Evolutionary conservation across 1,284 basidiomycete species (phyloP), one percentile per base, ranked within the genome.

Genomic region (Ganoderma meredithae): DNA sequence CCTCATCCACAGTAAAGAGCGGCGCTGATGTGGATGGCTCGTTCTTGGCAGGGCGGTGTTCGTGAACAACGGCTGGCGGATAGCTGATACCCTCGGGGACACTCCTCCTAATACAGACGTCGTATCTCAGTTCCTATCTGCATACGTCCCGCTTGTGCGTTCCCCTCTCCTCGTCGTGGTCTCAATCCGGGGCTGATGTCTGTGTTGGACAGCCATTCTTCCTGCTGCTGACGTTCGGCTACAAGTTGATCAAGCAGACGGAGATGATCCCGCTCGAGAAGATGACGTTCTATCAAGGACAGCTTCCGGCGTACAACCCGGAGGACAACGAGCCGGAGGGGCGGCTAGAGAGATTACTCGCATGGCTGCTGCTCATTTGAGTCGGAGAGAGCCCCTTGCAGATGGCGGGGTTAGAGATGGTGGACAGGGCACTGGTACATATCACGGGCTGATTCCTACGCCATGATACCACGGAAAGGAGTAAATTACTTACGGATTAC

Each of bases 221-320:
- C 63, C 13, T 77, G 1, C 69, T 79, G 7, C 65, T 79, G 17
- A 78, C 76, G 8, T 75, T 76, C 36, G 77, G 77, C 1, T 79
- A 79, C 71, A 79, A 79, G 69, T 71, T 79, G 33, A 76, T 79
- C 52, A 69, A 78, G 66, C 76, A 76, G 60, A 79, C 77, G 36
- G 70, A 74, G 63, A 74, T 77, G 73, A 69, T 76, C 10, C 59
- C 64, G 10, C 47, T 76, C 7, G 76, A 79, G 12, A 71, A 77
- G 49, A 79, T 79, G 77, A 62, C 66, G 9, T 79, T 79, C 63
- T 56, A 64, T 17, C 62, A 70, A 6, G 69, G 69, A 3, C 60
- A 70, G 40, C 68, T 74, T 1, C 72, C 73, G 1, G 41, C 52
- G 22, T n/a, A 27, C 22, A 55, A 67, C 13, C 39, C 56, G 1